These are phyloP conservation scores for Prunus fruticosa DNA, from an alignment of 306 rosid species.

Conservation along the genomic window DNA sequence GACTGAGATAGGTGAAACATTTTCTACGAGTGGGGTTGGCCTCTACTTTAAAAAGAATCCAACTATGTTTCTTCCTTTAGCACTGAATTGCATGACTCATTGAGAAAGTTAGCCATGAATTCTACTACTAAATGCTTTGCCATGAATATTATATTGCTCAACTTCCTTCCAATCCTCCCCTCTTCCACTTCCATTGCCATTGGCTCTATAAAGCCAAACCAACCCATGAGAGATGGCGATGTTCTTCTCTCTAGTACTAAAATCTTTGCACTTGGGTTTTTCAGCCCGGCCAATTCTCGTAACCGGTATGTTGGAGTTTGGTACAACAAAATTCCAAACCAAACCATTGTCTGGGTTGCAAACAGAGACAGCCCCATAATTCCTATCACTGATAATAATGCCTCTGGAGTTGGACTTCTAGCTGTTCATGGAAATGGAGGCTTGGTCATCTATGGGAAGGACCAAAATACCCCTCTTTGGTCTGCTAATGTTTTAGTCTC, in stretches of 20 bases:
- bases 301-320: conserved; percentile 45
- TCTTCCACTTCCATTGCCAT: too few species aligned
- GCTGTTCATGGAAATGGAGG: conserved; percentile 8
- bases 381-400: not conserved
- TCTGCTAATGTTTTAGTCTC: conserved; percentile 5
- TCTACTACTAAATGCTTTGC: too few species aligned
- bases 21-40: too few species aligned
- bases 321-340: conserved; percentile 29
- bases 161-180: too few species aligned
- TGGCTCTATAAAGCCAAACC: not conserved
- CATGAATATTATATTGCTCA: too few species aligned
- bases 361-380: conserved; percentile 44
- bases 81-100: too few species aligned
- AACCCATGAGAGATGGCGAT: conserved; percentile 44
- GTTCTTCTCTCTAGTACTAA: conserved; percentile 38
- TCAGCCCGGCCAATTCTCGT: conserved; percentile 36
- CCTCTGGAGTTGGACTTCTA: conserved; percentile 19
- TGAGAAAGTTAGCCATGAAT: too few species aligned
- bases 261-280: conserved; percentile 58
- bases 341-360: conserved; percentile 66
- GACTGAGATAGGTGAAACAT: too few species aligned
- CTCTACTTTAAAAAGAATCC: too few species aligned
- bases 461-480: conserved; percentile 5
- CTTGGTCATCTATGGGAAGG: conserved; percentile 10
- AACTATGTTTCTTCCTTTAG: too few species aligned